Evolutionary conservation across 2,329 filamentous ascomycete species (phyloP).

Genomic region (Fusarium clavum): DNA sequence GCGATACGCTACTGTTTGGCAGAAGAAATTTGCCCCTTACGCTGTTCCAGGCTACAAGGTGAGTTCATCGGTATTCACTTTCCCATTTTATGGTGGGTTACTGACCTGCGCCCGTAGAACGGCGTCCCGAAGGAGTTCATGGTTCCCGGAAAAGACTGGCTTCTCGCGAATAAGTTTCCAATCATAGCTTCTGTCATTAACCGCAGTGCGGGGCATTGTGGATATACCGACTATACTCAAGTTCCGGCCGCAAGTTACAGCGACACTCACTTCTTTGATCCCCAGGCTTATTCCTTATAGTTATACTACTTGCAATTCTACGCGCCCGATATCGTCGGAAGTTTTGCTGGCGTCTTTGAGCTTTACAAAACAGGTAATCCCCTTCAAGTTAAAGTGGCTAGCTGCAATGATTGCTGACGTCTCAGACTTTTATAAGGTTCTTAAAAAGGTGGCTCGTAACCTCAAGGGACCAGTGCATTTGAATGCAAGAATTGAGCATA

Average conservation of each 20-base stretch:
- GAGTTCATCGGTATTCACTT: not conserved
- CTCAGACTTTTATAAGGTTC: not conserved
- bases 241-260: not conserved
- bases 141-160: not conserved
- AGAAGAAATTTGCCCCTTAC: not conserved
- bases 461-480: not conserved
- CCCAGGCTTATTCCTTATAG: too few species aligned
- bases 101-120: not conserved
- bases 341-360: not conserved
- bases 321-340: not conserved
- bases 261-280: too few species aligned
- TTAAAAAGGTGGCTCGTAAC: not conserved
- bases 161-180: not conserved
- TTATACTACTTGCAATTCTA: constrained; percentile 4
- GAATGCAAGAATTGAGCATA: not conserved
- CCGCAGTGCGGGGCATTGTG: not conserved
- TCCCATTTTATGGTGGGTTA: rapidly evolving
- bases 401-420: not conserved
- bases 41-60: not conserved
- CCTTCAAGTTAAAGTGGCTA: too few species aligned
- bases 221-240: not conserved
- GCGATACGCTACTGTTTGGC: not conserved
- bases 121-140: not conserved
- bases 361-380: not conserved
- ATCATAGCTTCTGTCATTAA: constrained; percentile 1